phyloP scores from a whole-genome alignment of 805 yeast genomes.

The Yarrowia porcina region DNA sequence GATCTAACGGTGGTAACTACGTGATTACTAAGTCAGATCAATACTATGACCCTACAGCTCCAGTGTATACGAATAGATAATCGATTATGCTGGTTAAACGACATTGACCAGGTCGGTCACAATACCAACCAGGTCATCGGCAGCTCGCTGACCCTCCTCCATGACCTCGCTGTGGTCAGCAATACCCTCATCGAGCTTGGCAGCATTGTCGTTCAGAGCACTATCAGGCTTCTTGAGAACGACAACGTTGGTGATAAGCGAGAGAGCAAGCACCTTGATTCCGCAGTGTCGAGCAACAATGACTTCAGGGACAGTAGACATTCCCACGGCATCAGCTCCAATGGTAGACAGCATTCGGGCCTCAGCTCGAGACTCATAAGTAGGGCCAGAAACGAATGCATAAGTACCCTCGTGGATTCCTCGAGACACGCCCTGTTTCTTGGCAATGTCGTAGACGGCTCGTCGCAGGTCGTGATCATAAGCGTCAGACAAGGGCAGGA shows the following conservation, averaged over 20 bases:
- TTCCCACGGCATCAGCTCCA: conserved; percentile 95
- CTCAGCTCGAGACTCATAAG: conserved; percentile 91
- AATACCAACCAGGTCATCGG: conserved; percentile 71
- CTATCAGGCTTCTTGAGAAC: conserved; percentile 51
- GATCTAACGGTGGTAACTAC: too few relatives aligned
- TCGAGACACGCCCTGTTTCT: conserved; percentile 50
- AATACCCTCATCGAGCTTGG: conserved; percentile 51
- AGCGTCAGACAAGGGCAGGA: conserved; percentile 84
- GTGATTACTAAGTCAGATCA: too few relatives aligned
- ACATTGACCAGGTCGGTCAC: conserved; percentile 40
- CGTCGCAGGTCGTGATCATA: conserved; percentile 72
- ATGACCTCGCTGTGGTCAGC: conserved; percentile 93
- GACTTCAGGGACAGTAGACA: conserved; percentile 97
- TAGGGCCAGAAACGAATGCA: conserved; percentile 85
- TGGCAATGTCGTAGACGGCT: conserved; percentile 54
- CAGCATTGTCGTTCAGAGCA: conserved; percentile 32
- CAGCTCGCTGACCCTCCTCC: conserved; percentile 75
- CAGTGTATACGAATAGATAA: too few relatives aligned
- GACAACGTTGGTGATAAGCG: conserved; percentile 81
- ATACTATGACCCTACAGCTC: too few relatives aligned
- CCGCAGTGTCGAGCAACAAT: conserved; percentile 88
- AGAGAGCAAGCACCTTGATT: conserved; percentile 74
- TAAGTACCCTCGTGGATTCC: conserved; percentile 82
- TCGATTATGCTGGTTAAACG: conserved; percentile 6
- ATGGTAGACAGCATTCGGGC: conserved; percentile 63